phyloP scores from a whole-genome alignment of 495 filamentous ascomycete species.

The Penicillium coffeae region DNA sequence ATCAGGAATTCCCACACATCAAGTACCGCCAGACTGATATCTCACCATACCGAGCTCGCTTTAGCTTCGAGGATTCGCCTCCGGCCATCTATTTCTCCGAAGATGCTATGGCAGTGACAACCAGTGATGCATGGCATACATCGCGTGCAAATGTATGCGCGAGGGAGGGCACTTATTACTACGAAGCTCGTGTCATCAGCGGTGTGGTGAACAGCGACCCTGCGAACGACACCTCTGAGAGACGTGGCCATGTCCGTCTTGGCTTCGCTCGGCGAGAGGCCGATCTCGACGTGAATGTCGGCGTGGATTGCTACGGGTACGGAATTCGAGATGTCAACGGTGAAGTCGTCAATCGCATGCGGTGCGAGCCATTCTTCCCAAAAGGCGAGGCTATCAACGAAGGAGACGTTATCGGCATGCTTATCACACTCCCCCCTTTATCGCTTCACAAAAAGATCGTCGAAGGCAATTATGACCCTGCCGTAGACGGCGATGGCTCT shows the following conservation, averaged over 20 bases:
- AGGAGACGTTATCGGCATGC: conserved; percentile 92
- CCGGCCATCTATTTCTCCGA: conserved; percentile 53
- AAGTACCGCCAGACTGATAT: conserved; percentile 88
- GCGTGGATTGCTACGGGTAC: conserved; percentile 95
- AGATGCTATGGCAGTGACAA: conserved; percentile 41
- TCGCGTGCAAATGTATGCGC: conserved; percentile 81
- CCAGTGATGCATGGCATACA: conserved; percentile 44
- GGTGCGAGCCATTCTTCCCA: conserved; percentile 82
- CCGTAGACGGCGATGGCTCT: conserved; percentile 53
- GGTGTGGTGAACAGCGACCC: conserved; percentile 46
- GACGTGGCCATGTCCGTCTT: conserved; percentile 77
- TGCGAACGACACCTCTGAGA: conserved; percentile 27
- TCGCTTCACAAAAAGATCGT: conserved; percentile 83
- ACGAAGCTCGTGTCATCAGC: conserved; percentile 83
- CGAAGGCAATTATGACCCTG: conserved; percentile 79
- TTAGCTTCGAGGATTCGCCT: conserved; percentile 89
- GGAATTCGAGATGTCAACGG: conserved; percentile 84
- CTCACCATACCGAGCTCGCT: conserved; percentile 70
- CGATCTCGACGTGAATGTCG: conserved; percentile 86
- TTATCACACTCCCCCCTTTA: conserved; percentile 85
- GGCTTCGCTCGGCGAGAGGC: conserved; percentile 90
- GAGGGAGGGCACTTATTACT: conserved; percentile 89
- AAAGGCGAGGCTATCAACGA: conserved; percentile 65
- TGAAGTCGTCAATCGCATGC: conserved; percentile 89
- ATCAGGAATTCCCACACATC: conserved; percentile 77